A percentile compares a stretch with the other conserved stretches of the same genome.
Conservation (phyloP, 257 asterid species). For the Cynanchum wilfordii region DNA sequence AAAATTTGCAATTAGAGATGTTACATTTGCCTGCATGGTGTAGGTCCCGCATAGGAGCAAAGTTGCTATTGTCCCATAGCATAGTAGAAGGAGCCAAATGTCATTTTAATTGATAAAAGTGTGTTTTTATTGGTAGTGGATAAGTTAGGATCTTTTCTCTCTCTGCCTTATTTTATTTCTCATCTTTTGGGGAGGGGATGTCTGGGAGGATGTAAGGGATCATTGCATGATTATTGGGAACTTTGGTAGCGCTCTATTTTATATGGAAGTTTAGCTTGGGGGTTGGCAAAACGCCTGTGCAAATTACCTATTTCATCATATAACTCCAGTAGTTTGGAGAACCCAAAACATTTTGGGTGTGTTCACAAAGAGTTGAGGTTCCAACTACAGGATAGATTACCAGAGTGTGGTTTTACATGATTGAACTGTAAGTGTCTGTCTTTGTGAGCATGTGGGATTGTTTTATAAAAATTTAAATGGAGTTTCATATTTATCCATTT, state of each 20-base stretch:
- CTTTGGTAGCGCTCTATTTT: not conserved
- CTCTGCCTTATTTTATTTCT: not conserved
- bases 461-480: not conserved
- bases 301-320: not conserved
- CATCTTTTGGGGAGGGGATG: not conserved
- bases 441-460: not conserved
- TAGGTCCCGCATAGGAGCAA: not conserved
- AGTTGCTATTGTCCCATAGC: not conserved
- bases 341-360: not conserved
- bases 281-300: not conserved
- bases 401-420: not conserved
- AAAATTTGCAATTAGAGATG: not conserved
- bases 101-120: not conserved
- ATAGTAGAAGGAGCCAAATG: not conserved
- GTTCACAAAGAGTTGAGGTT: not conserved
- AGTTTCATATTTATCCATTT: not conserved
- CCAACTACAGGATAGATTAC: not conserved
- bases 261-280: not conserved
- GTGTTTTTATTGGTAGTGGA: not conserved
- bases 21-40: not conserved
- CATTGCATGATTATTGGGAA: not conserved
- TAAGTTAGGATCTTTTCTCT: not conserved
- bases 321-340: not conserved
- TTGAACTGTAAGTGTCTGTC: not conserved
- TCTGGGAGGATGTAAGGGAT: not conserved